phyloP scores from a whole-genome alignment of 176 grass and related monocot species.

The Phyllostachys edulis region DNA sequence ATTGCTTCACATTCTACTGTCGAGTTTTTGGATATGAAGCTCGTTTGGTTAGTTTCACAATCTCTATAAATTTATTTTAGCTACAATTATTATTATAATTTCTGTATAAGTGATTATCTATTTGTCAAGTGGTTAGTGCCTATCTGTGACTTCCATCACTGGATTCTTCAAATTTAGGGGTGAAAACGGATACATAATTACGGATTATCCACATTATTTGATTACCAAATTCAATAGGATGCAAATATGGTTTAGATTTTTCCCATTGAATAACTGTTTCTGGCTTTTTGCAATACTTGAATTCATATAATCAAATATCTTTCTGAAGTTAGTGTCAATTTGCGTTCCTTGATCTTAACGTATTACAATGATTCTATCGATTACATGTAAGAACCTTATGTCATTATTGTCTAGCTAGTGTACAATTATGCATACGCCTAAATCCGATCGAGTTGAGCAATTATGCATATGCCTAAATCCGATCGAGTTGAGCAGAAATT shows the following conservation, averaged over 20 bases:
- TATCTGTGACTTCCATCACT: neutral
- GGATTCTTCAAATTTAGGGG: neutral
- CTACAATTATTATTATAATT: conserved; percentile 22
- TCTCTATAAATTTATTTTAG: conserved; percentile 11
- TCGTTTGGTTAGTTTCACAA: conserved; percentile 73
- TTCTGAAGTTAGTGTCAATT: neutral
- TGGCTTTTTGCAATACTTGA: neutral
- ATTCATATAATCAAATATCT: neutral
- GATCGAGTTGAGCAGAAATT: neutral
- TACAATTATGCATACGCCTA: neutral
- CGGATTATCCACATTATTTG: neutral
- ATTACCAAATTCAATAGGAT: neutral
- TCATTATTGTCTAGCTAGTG: neutral
- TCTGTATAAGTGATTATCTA: neutral
- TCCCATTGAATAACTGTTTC: neutral
- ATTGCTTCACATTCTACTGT: conserved; percentile 97
- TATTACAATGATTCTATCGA: neutral
- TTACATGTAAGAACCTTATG: neutral
- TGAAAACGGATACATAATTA: neutral
- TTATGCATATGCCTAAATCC: neutral
- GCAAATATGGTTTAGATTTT: neutral
- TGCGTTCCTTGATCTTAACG: neutral
- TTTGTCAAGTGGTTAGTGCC: neutral
- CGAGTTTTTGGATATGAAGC: conserved; percentile 91
- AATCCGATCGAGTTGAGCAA: neutral